phyloP scores from a whole-genome alignment of 176 grass and related monocot species.

The Eleusine indica region DNA sequence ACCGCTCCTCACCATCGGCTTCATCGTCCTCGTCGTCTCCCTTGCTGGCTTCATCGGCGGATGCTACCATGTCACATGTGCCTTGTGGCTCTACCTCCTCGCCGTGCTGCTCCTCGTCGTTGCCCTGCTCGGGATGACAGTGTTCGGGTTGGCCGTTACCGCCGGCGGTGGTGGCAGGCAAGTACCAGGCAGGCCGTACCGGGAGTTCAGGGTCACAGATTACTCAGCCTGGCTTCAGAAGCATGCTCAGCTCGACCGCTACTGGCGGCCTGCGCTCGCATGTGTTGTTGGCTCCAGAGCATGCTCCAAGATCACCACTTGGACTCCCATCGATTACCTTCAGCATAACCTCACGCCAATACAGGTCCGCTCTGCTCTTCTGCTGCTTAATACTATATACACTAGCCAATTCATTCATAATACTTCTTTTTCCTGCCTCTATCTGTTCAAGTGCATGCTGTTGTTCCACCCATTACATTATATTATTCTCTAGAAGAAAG shows the following conservation, averaged over 20 bases:
- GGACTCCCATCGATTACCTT: constrained; percentile 77
- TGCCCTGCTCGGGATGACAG: constrained; percentile 49
- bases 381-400: too few species aligned
- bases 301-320: constrained; percentile 55
- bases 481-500: too few species aligned
- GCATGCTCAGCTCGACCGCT: constrained; percentile 37
- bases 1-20: constrained; percentile 67
- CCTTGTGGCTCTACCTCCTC: constrained; percentile 77
- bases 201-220: constrained; percentile 62
- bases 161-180: constrained; percentile 52
- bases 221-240: constrained; percentile 71
- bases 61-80: constrained; percentile 67
- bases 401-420: too few species aligned
- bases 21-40: constrained; percentile 76
- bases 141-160: constrained; percentile 65
- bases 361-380: constrained; percentile 37
- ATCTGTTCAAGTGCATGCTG: neutral
- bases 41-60: constrained; percentile 68
- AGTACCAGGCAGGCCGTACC: constrained; percentile 64
- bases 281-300: constrained; percentile 64
- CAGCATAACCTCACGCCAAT: constrained; percentile 64
- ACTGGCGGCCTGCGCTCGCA: constrained; percentile 75
- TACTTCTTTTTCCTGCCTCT: neutral
- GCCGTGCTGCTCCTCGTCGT: constrained; percentile 65
- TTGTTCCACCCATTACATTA: neutral